These are phyloP conservation scores for Metschnikowia cubensis DNA, from an alignment of 805 yeast species.

Conservation along the genomic window DNA sequence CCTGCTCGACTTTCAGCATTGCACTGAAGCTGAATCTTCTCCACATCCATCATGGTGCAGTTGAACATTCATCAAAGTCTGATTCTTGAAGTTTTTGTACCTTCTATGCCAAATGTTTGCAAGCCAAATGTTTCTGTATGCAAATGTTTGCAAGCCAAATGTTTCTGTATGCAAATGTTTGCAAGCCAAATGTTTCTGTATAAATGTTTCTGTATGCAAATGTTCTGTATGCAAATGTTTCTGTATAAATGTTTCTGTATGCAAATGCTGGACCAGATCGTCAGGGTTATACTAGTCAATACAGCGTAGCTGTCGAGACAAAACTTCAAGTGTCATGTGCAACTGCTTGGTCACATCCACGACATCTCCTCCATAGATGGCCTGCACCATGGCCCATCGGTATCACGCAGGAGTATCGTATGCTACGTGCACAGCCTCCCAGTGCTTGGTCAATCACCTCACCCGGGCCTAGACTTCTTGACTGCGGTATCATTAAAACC, in stretches of 20 bases:
- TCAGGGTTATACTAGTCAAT: constrained; percentile 81
- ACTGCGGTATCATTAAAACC: constrained; percentile 99
- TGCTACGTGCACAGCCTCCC: constrained; percentile 92
- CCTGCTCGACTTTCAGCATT: too few species aligned
- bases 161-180: too few species aligned
- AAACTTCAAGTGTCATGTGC: constrained; percentile 88
- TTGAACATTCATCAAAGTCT: too few species aligned
- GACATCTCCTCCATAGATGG: constrained; percentile 96
- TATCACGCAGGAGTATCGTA: constrained; percentile 96
- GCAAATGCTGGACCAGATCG: constrained; percentile 63
- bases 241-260: constrained; percentile 80
- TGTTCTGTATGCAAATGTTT: too few species aligned
- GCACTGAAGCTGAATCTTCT: too few species aligned
- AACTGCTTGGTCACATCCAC: constrained; percentile 93
- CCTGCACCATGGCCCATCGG: constrained; percentile 92
- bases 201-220: too few species aligned
- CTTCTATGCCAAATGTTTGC: too few species aligned
- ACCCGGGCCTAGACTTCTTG: constrained; percentile 96
- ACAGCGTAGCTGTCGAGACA: constrained; percentile 88
- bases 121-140: too few species aligned
- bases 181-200: too few species aligned
- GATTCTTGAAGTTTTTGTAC: too few species aligned
- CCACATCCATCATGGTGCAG: too few species aligned
- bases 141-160: too few species aligned
- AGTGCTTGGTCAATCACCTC: constrained; percentile 95